Conservation (phyloP, 176 grass and related monocot genomes). For the Lolium multiflorum region DNA sequence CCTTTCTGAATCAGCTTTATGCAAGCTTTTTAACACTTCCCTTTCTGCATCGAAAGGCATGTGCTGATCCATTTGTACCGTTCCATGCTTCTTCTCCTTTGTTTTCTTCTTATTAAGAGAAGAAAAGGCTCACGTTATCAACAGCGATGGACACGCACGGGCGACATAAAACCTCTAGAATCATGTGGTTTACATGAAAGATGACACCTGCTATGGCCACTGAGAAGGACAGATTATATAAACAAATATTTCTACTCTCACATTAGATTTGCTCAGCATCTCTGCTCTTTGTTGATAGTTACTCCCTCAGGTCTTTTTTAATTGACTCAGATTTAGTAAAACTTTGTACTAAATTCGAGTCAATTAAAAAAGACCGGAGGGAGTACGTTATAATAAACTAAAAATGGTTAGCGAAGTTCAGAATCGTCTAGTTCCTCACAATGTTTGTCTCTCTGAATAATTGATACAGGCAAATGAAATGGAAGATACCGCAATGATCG, state of each 20-base stretch:
- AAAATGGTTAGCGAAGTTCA: neutral
- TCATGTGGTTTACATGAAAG: neutral
- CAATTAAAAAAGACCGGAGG: too few species aligned
- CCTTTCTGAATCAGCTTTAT: neutral
- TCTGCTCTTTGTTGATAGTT: neutral
- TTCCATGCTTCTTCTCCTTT: neutral
- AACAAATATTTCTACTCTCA: neutral
- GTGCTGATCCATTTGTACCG: neutral
- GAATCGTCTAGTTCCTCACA: neutral
- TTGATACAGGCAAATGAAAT: neutral
- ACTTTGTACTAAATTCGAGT: too few species aligned
- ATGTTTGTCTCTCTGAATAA: neutral
- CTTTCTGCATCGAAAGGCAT: neutral
- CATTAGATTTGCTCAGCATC: neutral
- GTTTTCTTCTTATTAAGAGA: neutral
- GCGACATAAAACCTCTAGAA: neutral
- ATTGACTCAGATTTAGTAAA: too few species aligned
- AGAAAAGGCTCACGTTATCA: neutral
- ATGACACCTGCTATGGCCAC: neutral
- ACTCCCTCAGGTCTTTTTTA: too few species aligned
- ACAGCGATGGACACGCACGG: neutral
- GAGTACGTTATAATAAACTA: neutral
- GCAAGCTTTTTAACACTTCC: neutral
- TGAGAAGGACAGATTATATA: slow-evolving; percentile 3
- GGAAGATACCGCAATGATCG: neutral